Evolutionary conservation across 2,329 filamentous ascomycete species (phyloP), one percentile per base, ranked within the genome.

Genomic region (Amauroascus verrucosus): DNA sequence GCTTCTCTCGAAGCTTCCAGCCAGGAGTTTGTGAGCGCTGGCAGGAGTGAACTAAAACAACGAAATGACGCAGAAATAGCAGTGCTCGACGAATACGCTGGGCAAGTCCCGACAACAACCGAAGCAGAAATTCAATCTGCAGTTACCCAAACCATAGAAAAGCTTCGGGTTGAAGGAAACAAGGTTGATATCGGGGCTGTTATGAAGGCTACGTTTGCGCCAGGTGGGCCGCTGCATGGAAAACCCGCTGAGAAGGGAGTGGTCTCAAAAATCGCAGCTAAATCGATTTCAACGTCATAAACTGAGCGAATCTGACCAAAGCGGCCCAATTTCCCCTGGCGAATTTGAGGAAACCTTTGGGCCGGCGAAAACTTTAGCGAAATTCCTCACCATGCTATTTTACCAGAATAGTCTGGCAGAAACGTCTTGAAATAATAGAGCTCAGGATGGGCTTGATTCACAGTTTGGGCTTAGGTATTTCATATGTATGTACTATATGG

Each of bases 31-130:
- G 57, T 62, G 6, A 63, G 61, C 1, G 72, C 70, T 6, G 64
- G 69, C 1, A 65, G 74, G 26, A 57, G 66, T 3, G 74, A 77
- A 49, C 62, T 77, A 20, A 70, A 67, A 54, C 70, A 72, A 37
- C 72, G 72, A 51, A 72, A 75, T 54, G 69, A 73, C 37, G 64
- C 65, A 37, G 71, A 75, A 53, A 62, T 72, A 6, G 58, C 63
- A 3, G 66, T 76, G 2, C 61, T 76, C 43, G 67, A 75, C 43
- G 70, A 72, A 56, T 75, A 76, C 57, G 69, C 70, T 3, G 60
- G 64, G 28, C 63, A 69, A 33, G 68, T 76, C 22, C 59, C 71
- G 51, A 70, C 70, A n/a, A 62, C 74, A 60, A 62, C 64, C 24
- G 51, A 61, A 32, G 69, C 72, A 11, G 72, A 75, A 41, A 63